phyloP scores from a whole-genome alignment of 2,329 filamentous ascomycete species.

The Penicillium sp. region DNA sequence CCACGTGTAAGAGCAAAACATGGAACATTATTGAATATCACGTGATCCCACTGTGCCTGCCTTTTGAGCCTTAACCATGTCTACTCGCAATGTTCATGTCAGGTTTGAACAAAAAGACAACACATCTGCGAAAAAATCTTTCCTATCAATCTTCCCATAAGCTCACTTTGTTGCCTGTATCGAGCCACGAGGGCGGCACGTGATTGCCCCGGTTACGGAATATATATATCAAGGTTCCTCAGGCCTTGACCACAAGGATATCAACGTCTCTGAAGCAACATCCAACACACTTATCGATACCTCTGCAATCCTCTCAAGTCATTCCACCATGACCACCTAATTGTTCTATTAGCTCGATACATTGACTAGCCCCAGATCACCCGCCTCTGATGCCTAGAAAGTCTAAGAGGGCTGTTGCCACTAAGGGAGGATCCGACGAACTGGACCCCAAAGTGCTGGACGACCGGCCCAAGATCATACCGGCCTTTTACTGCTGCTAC shows the following conservation, averaged over 20 bases:
- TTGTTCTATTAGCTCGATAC: not conserved
- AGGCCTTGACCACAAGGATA: not conserved
- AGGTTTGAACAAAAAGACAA: not conserved
- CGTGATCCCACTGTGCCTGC: no score
- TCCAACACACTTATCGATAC: not conserved
- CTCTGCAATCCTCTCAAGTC: not conserved
- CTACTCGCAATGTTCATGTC: not conserved
- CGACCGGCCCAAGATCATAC: slow-evolving; percentile 66
- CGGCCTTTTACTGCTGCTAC: slow-evolving; percentile 92
- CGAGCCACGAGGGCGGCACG: not conserved
- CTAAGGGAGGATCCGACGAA: no score
- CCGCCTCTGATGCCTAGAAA: not conserved
- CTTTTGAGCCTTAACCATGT: no score
- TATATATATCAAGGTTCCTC: not conserved
- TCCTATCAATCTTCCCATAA: not conserved
- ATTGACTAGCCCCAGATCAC: not conserved
- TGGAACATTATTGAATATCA: no score
- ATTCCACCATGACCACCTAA: not conserved
- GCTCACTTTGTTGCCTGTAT: not conserved
- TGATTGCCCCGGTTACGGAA: slow-evolving; percentile 12
- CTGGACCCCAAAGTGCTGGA: slow-evolving; percentile 1
- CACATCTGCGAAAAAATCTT: not conserved
- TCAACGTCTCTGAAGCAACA: not conserved
- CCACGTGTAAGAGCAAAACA: no score
- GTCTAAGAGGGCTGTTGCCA: not conserved